Base-by-base conservation (phyloP, 768 basidiomycete genomes). In the Guyanaporus albipodus region DNA sequence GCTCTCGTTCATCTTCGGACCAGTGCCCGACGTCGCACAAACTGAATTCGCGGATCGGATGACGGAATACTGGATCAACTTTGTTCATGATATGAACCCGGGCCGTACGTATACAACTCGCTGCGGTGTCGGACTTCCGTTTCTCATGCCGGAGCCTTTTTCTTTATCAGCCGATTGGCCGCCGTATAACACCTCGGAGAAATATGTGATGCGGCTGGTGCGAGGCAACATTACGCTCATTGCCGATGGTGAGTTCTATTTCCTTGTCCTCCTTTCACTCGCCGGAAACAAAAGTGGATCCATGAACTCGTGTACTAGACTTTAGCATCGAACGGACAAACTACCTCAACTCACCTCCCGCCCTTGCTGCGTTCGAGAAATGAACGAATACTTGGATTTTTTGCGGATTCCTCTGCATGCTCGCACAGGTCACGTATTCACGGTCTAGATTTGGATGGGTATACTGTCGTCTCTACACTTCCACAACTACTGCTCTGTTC, bases 61-160 rank as follows among this genome's bases (percentile, higher is more conserved):
- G 64, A 66, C 71, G 2, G 76, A 76, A 50, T 78, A 77, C 43
- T 82, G 76, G 53, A 69, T 82, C 64, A 75, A 72, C 41, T 83
- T 83, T 52, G 67, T 80, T 17, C 66, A 73, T 52, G 77, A 82
- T 51, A 67, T 82, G 41, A 69, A 73, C 48, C 82, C 80, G 4
- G 79, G 80, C 29, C 37, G 80, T 81, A 48, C 21, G 73, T 63
- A 17, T 8, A n/a, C 38, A 9, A n/a, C 10, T 28, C 7, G n/a
- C 18, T 4, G 3, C 15, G 3, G 15, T 21, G 63, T 23, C 17
- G 4, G 11, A n/a, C 3, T 1, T 1, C 3, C 22, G 6, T 31
- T 34, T 33, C n/a, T n/a, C 21, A 28, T 14, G n/a, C 18, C 9
- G 2, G 32, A 4, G 26, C 24, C 11, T n/a, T n/a, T 27, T 26